phyloP scores from a whole-genome alignment of 1,139 yeast genomes.

The Hemisphaericaspora xylofermentans region DNA sequence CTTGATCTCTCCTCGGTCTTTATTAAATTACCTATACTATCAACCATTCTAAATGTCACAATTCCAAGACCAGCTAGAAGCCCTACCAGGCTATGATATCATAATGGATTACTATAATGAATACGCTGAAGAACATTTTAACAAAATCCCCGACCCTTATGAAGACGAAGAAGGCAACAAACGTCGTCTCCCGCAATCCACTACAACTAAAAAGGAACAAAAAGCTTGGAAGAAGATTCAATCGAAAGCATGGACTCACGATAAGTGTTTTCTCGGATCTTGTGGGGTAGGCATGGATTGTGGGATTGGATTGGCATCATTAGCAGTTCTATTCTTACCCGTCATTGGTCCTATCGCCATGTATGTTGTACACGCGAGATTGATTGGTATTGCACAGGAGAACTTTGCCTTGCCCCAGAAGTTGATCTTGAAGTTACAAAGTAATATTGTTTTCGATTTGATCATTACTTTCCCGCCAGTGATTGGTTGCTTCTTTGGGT shows the following conservation, averaged over 20 bases:
- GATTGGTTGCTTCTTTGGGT: constrained; percentile 70
- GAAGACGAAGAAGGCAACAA: constrained; percentile 57
- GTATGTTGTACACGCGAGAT: constrained; percentile 72
- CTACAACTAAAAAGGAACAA: constrained; percentile 57
- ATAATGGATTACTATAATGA: constrained; percentile 61
- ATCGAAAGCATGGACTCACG: constrained; percentile 81
- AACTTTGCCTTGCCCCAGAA: constrained; percentile 58
- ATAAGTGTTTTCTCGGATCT: constrained; percentile 75
- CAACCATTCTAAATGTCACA: constrained; percentile 28
- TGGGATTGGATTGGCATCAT: constrained; percentile 75
- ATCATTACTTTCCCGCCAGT: constrained; percentile 75
- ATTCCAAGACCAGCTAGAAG: constrained; percentile 42
- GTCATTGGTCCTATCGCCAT: constrained; percentile 77
- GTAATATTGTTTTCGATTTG: constrained; percentile 71
- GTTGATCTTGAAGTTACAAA: constrained; percentile 65
- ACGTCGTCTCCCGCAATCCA: constrained; percentile 57
- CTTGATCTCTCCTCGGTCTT: no score
- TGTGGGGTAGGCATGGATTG: constrained; percentile 68
- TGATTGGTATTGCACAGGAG: constrained; percentile 57
- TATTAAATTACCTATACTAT: no score
- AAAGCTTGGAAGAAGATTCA: constrained; percentile 73
- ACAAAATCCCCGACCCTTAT: constrained; percentile 65
- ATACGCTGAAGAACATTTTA: constrained; percentile 61
- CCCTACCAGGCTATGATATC: constrained; percentile 56
- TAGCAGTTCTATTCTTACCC: constrained; percentile 64